A percentile compares a stretch with the other conserved stretches of the same genome.
These are phyloP conservation scores for Botrytis fabae DNA, from an alignment of 2,329 filamentous ascomycete species.

Conservation along the genomic window DNA sequence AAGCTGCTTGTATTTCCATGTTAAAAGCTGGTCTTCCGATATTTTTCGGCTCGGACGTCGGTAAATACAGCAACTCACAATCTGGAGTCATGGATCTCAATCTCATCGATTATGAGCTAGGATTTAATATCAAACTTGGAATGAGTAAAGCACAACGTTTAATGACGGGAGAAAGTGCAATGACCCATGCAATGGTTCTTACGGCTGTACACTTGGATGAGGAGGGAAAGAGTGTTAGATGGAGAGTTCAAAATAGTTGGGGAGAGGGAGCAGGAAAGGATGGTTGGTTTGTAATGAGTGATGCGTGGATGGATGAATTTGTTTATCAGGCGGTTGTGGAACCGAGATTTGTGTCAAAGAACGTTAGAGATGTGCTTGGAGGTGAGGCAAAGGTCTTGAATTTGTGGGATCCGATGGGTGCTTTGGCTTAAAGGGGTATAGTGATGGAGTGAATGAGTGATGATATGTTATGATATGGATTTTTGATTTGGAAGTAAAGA, in stretches of 20 bases:
- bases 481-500: background rate
- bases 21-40: conserved; percentile 75
- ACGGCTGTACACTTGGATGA: conserved; percentile 79
- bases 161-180: conserved; percentile 70
- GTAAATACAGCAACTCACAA: conserved; percentile 69
- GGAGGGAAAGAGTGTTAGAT: conserved; percentile 66
- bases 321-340: conserved; percentile 86
- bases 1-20: conserved; percentile 73
- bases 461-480: background rate
- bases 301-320: conserved; percentile 78
- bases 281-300: conserved; percentile 89
- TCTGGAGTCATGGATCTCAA: conserved; percentile 79
- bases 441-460: background rate
- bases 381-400: conserved; percentile 71
- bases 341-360: conserved; percentile 62
- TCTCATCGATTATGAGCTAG: conserved; percentile 76
- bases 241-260: conserved; percentile 90
- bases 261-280: conserved; percentile 67
- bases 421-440: conserved; percentile 54
- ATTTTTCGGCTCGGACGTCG: conserved; percentile 88
- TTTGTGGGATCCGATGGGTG: conserved; percentile 80
- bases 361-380: conserved; percentile 68
- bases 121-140: conserved; percentile 74
- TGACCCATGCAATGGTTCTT: conserved; percentile 93
- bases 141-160: conserved; percentile 77